A percentile compares a stretch with the other conserved stretches of the same genome.
Evolutionary conservation across 345 rosid species (phyloP).

Genomic region (Aquilaria malaccensis): DNA sequence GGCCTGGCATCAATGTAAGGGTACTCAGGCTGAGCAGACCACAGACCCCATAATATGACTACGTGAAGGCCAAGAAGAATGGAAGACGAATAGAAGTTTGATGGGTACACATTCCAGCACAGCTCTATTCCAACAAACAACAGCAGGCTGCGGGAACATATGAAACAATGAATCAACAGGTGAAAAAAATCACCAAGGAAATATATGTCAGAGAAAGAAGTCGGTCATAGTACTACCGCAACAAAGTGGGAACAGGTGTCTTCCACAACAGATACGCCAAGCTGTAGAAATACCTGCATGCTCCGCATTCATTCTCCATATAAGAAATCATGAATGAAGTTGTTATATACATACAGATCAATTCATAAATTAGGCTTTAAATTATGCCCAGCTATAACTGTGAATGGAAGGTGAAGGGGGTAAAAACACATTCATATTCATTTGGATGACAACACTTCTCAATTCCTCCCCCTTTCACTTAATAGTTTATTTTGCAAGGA

Average conservation of each 20-base stretch:
- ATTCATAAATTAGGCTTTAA: no score
- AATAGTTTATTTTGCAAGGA: background rate
- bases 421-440: no score
- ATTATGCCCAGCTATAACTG: no score
- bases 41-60: slow-evolving; percentile 56
- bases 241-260: slow-evolving; percentile 52
- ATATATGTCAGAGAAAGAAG: background rate
- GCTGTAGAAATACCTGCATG: slow-evolving; percentile 77
- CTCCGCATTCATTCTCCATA: no score
- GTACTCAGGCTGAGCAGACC: slow-evolving; percentile 49
- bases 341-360: no score
- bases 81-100: slow-evolving; percentile 58
- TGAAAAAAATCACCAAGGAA: background rate
- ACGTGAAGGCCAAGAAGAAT: slow-evolving; percentile 56
- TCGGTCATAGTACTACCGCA: slow-evolving; percentile 43
- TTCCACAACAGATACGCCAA: slow-evolving; percentile 83
- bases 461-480: background rate
- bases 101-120: slow-evolving; percentile 95
- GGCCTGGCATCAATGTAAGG: slow-evolving; percentile 32
- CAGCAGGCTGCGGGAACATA: slow-evolving; percentile 36
- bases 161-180: background rate
- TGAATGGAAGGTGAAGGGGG: no score
- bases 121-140: slow-evolving; percentile 62
- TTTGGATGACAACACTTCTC: background rate
- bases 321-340: no score